A percentile compares a stretch with the other conserved stretches of the same genome.
Conservation (phyloP, 106 monocot genomes). For the Platanthera guangdongensis region DNA sequence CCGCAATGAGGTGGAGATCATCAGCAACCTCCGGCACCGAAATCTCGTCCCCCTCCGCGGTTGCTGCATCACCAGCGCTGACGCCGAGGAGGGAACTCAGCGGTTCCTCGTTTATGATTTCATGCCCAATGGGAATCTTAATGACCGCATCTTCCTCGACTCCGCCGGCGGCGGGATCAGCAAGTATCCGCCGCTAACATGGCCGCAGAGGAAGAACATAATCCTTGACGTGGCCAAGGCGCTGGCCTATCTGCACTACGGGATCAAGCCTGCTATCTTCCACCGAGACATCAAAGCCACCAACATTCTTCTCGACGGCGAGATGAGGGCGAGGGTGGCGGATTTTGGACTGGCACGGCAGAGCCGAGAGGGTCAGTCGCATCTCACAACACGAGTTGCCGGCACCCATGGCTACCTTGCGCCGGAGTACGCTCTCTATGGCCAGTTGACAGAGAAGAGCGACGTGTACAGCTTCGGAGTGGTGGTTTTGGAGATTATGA, state of each 20-base stretch:
- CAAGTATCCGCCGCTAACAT: conserved; percentile 10
- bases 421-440: conserved; percentile 88
- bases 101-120: conserved; percentile 64
- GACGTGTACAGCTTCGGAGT: conserved; percentile 94
- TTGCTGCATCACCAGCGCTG: conserved; percentile 58
- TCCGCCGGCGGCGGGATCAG: neutral
- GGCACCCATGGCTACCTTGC: conserved; percentile 78
- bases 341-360: conserved; percentile 64
- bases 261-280: conserved; percentile 65
- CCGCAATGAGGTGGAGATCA: conserved; percentile 73
- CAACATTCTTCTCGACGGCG: conserved; percentile 65
- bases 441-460: conserved; percentile 94
- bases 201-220: conserved; percentile 65
- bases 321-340: conserved; percentile 66
- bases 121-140: conserved; percentile 65
- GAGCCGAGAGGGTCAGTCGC: conserved; percentile 65
- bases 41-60: conserved; percentile 73
- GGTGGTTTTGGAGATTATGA: conserved; percentile 66
- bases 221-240: conserved; percentile 74
- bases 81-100: conserved; percentile 39
- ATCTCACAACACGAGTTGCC: conserved; percentile 58
- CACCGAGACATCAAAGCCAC: conserved; percentile 86
- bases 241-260: conserved; percentile 65
- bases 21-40: conserved; percentile 65
- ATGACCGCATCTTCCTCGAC: conserved; percentile 41